These are phyloP conservation scores for Verticillium zaregamsianum DNA, from an alignment of 2,329 filamentous ascomycete species.

Conservation along the genomic window DNA sequence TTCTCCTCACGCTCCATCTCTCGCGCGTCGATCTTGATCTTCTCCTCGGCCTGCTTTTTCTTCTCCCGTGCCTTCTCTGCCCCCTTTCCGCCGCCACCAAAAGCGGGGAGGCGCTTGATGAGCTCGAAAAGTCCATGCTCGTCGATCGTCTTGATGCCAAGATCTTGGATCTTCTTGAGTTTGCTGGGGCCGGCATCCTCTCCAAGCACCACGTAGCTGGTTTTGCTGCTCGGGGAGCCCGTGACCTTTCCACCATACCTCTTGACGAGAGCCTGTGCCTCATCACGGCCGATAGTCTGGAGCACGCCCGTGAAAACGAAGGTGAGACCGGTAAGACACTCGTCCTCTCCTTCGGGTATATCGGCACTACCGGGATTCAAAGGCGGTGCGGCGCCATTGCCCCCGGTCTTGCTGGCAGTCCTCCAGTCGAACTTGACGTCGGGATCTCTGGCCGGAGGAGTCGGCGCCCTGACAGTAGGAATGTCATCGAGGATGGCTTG, in stretches of 20 bases:
- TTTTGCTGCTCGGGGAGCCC: conserved; percentile 81
- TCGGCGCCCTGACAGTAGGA: conserved; percentile 75
- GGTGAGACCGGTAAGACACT: conserved; percentile 82
- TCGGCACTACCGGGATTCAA: conserved; percentile 62
- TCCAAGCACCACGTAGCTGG: conserved; percentile 88
- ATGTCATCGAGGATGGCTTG: conserved; percentile 87
- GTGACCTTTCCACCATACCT: conserved; percentile 92
- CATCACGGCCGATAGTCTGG: conserved; percentile 74
- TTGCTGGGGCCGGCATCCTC: conserved; percentile 92
- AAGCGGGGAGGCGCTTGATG: conserved; percentile 74
- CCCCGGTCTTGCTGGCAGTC: conserved; percentile 52
- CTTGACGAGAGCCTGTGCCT: conserved; percentile 83
- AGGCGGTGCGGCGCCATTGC: conserved; percentile 56
- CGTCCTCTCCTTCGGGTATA: conserved; percentile 77
- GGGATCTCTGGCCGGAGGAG: conserved; percentile 70
- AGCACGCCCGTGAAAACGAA: conserved; percentile 96
- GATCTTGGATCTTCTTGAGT: conserved; percentile 74
- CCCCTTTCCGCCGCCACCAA: conserved; percentile 83
- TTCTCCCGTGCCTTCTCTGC: conserved; percentile 84
- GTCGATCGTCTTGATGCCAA: conserved; percentile 85
- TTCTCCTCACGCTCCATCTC: conserved; percentile 85
- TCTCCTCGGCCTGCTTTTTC: conserved; percentile 77
- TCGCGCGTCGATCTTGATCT: conserved; percentile 72
- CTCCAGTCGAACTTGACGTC: conserved; percentile 78
- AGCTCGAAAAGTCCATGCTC: conserved; percentile 88